phyloP scores from a whole-genome alignment of 2,329 filamentous ascomycete species.

The Dactylonectria macrodidyma region DNA sequence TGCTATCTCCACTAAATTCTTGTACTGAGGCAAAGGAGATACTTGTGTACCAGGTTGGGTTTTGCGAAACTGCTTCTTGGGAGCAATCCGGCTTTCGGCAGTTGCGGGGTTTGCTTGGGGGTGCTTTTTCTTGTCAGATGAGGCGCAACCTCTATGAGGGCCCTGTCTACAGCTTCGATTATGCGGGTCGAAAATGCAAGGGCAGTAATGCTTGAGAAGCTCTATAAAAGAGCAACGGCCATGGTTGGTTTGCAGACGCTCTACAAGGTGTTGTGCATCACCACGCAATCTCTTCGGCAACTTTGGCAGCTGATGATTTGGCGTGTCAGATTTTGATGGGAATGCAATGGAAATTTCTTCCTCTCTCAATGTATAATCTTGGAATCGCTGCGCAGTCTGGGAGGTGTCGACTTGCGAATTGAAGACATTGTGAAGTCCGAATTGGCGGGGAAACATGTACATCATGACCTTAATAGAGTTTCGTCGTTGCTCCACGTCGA shows the following conservation, averaged over 20 bases:
- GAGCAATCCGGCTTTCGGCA: constrained; percentile 31
- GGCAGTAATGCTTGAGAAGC: constrained; percentile 86
- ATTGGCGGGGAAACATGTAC: constrained; percentile 94
- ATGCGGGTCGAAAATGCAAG: constrained; percentile 56
- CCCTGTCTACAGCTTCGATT: constrained; percentile 19
- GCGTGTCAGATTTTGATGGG: constrained; percentile 30
- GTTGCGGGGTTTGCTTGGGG: constrained; percentile 8
- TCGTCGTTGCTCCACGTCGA: constrained; percentile 37
- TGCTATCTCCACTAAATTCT: constrained; percentile 75
- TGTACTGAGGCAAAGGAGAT: constrained; percentile 31
- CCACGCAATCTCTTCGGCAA: constrained; percentile 81
- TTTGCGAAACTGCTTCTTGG: constrained; percentile 29
- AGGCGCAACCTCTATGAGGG: constrained; percentile 17
- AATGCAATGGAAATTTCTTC: constrained; percentile 75
- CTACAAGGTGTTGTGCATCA: constrained; percentile 69
- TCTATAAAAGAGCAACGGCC: constrained; percentile 83
- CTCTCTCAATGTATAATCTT: constrained; percentile 89
- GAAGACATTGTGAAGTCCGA: constrained; percentile 93
- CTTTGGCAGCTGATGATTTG: constrained; percentile 45
- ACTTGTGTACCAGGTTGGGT: constrained; percentile 21
- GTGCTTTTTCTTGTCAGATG: constrained; percentile 18
- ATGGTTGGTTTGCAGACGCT: constrained; percentile 79
- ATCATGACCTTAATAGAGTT: constrained; percentile 84
- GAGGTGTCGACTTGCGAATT: constrained; percentile 75
- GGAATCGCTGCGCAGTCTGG: constrained; percentile 80